phyloP scores from a whole-genome alignment of 2,329 filamentous ascomycete species.

The Thermochaetoides dissita region DNA sequence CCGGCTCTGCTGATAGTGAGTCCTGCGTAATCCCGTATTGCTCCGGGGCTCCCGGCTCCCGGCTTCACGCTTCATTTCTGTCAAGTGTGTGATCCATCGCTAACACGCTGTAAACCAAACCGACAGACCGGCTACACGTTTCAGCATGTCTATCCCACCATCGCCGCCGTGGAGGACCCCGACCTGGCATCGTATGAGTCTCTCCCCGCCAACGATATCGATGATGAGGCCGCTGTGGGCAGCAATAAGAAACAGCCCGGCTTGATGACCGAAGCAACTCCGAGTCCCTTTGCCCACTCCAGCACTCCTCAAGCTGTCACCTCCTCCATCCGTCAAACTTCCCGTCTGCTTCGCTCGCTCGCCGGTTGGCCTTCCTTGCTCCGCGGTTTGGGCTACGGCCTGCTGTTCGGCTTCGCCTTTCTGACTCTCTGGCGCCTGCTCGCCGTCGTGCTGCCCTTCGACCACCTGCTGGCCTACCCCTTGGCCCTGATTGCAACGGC shows the following conservation, averaged over 20 bases:
- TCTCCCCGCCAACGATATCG: conserved; percentile 25
- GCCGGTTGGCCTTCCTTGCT: conserved; percentile 54
- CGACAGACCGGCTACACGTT: conserved; percentile 37
- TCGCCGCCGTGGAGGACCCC: conserved; percentile 46
- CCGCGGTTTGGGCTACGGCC: conserved; percentile 49
- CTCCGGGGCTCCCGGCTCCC: neutral
- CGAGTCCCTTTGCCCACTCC: conserved; percentile 21
- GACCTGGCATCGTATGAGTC: conserved; percentile 38
- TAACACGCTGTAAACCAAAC: too few species aligned
- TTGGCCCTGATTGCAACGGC: conserved; percentile 47
- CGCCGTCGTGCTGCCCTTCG: conserved; percentile 15
- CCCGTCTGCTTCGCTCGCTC: conserved; percentile 42
- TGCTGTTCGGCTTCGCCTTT: conserved; percentile 24
- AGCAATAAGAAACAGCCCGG: neutral
- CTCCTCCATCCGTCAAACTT: conserved; percentile 35
- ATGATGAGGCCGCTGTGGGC: conserved; percentile 6
- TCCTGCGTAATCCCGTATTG: conserved; percentile 1
- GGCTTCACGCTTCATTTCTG: neutral
- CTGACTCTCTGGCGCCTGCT: conserved; percentile 21
- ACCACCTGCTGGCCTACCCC: conserved; percentile 26
- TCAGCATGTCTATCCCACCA: conserved; percentile 34
- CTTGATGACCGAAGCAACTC: neutral
- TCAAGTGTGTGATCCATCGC: too few species aligned
- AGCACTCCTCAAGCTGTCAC: conserved; percentile 27
- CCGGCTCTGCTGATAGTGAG: conserved; percentile 31